Base-by-base conservation (phyloP, 2,329 filamentous ascomycete genomes). In the Trichoderma sp. region DNA sequence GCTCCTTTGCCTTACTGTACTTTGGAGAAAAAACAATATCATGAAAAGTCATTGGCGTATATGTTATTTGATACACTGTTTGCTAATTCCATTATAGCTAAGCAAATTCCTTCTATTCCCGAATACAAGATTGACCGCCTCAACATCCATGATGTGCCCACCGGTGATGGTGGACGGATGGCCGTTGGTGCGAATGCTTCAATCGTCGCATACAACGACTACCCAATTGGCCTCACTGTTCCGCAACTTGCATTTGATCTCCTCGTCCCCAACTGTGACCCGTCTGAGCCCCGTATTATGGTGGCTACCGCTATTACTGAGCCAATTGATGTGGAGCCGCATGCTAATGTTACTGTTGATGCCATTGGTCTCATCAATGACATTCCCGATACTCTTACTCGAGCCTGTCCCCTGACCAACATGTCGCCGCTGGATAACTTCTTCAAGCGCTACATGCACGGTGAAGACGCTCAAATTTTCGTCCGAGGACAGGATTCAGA, bases 371-470 rank as follows among this genome's bases (percentile, higher is more conserved):
- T 93, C 32, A 88, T 98, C 53, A 87, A 87, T 65, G 87, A 92
- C 70, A 85, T 99, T 7, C 93, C 96, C 17, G 88, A 93, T 50
- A 85, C 89, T 6, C 84, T 99, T 69, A 93, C 89, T 1, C 85
- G 87, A 17, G 84, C 86, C 7, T 99, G 96, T 77, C 95, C 95
- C 0, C 85, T 91, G 71, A 92, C 91, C 2, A 85, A 90, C 32
- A 90, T 90, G 8, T 98, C 95, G 2, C 96, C 96, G 1, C 85
- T 99, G 28, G 96, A 99, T 78, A 84, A 90, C 28, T 87, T 99
- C 55, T 85, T 99, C 69, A 89, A 89, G 58, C 90, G 90, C 68
- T 98, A 97, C 79, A 90, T 98, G 74, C 89, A 92, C 74, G 95
- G 95, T 62, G 86, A 92, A 55, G 86, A 92, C 70, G 92, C 93